These are phyloP conservation scores for Rutstroemia sp. DNA, from an alignment of 2,329 filamentous ascomycete genomes.

Conservation along the genomic window DNA sequence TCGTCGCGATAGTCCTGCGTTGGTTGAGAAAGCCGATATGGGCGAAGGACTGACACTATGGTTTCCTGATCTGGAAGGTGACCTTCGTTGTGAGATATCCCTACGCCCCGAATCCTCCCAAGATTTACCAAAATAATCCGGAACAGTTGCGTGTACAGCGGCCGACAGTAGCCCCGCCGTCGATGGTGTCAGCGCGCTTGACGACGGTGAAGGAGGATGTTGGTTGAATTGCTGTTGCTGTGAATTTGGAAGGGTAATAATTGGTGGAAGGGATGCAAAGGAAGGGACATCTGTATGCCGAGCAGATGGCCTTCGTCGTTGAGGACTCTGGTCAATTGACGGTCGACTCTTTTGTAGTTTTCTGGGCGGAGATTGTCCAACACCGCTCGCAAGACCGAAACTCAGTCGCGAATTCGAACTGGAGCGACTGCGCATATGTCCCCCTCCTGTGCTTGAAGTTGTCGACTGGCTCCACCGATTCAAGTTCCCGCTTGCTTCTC, in stretches of 20 bases:
- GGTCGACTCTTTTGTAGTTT: slow-evolving; percentile 23
- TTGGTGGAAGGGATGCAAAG: slow-evolving; percentile 22
- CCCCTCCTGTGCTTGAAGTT: slow-evolving; percentile 36
- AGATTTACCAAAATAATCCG: slow-evolving; percentile 27
- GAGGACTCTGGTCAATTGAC: slow-evolving; percentile 18
- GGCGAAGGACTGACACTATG: slow-evolving; percentile 17
- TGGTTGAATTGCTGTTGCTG: slow-evolving; percentile 19
- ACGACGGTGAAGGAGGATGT: slow-evolving; percentile 22
- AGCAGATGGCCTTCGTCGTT: slow-evolving; percentile 12
- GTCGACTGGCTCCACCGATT: slow-evolving; percentile 49
- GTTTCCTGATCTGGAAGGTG: slow-evolving; percentile 17
- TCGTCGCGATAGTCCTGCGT: slow-evolving; percentile 4
- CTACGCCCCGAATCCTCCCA: slow-evolving; percentile 25
- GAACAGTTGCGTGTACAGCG: slow-evolving; percentile 23
- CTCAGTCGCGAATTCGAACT: slow-evolving; percentile 8
- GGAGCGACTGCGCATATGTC: slow-evolving; percentile 8
- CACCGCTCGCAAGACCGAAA: slow-evolving; percentile 22
- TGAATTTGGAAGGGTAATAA: slow-evolving; percentile 25
- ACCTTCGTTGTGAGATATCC: slow-evolving; percentile 20
- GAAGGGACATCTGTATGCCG: slow-evolving; percentile 14
- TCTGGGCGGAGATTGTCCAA: slow-evolving; percentile 14
- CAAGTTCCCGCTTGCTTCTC: slow-evolving; percentile 39
- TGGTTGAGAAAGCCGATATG: slow-evolving; percentile 11
- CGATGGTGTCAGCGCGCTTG: slow-evolving; percentile 24
- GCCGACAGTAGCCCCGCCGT: slow-evolving; percentile 29